Evolutionary conservation across 768 basidiomycete genomes (phyloP).

Genomic region (Phallus indusiatus): DNA sequence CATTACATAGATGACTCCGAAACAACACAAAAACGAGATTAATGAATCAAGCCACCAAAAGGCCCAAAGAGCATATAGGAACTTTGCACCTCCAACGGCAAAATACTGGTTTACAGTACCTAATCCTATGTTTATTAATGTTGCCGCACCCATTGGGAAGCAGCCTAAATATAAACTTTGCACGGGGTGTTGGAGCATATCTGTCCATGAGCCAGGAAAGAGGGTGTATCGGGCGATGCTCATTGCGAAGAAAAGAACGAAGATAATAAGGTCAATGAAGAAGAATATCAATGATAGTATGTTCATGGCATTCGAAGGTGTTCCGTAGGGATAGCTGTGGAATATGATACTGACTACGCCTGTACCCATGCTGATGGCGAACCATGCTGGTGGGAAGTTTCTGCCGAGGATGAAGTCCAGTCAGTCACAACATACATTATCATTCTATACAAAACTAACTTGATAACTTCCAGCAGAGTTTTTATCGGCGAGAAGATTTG

Average conservation of each 20-base stretch:
- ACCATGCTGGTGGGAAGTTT: conserved; percentile 49
- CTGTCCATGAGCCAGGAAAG: conserved; percentile 38
- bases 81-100: conserved; percentile 39
- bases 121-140: conserved; percentile 44
- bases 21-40: conserved; percentile 48
- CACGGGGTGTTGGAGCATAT: conserved; percentile 39
- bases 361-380: conserved; percentile 49
- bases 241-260: conserved; percentile 37
- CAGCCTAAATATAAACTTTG: conserved; percentile 41
- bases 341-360: conserved; percentile 49
- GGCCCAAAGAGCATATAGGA: conserved; percentile 49
- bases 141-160: conserved; percentile 52
- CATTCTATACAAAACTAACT: conserved; percentile 5
- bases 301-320: conserved; percentile 29
- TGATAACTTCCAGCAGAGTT: conserved; percentile 10
- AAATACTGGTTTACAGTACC: conserved; percentile 34
- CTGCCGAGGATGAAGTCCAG: conserved; percentile 15
- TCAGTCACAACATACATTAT: too few relatives aligned
- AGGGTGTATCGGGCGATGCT: conserved; percentile 41
- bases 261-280: conserved; percentile 48
- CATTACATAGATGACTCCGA: conserved; percentile 60
- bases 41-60: conserved; percentile 62
- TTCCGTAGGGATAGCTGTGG: conserved; percentile 46
- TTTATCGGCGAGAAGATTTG: not conserved
- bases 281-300: conserved; percentile 41